phyloP scores from a whole-genome alignment of 2,329 filamentous ascomycete species.

The Hysterium pulicare region DNA sequence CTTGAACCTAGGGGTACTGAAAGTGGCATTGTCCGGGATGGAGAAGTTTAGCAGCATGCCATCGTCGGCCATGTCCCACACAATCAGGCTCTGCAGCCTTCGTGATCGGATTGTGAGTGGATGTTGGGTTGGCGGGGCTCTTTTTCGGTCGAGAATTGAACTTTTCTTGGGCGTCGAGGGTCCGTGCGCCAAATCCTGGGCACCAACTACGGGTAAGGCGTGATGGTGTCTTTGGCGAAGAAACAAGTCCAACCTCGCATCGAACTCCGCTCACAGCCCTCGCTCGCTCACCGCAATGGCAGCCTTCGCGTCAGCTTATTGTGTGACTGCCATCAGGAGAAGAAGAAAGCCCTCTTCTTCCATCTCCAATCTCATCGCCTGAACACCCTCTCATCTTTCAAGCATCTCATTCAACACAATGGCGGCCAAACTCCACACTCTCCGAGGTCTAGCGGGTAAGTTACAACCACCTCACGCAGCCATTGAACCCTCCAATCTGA shows the following conservation, averaged over 20 bases:
- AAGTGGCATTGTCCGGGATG: conserved; percentile 64
- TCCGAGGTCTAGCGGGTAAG: conserved; percentile 16
- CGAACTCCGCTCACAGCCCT: too few species aligned
- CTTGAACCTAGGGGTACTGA: conserved; percentile 65
- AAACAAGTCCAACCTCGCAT: conserved; percentile 18
- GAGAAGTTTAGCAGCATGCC: conserved; percentile 93
- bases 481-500: conserved; percentile 16
- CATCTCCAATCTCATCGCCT: too few species aligned
- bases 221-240: conserved; percentile 23
- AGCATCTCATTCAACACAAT: too few species aligned
- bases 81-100: conserved; percentile 5
- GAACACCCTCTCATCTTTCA: not conserved
- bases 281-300: too few species aligned
- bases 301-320: conserved; percentile 1
- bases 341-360: not conserved
- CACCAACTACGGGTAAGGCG: too few species aligned
- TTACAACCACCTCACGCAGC: conserved; percentile 2
- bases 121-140: not conserved
- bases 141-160: not conserved
- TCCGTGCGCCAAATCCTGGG: not conserved
- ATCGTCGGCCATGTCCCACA: conserved; percentile 76
- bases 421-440: conserved; percentile 14
- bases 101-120: not conserved
- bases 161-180: not conserved
- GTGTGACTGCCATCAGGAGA: not conserved